Base-by-base conservation (phyloP, 108 stramenopile species). In the Cyclotella baltica region DNA sequence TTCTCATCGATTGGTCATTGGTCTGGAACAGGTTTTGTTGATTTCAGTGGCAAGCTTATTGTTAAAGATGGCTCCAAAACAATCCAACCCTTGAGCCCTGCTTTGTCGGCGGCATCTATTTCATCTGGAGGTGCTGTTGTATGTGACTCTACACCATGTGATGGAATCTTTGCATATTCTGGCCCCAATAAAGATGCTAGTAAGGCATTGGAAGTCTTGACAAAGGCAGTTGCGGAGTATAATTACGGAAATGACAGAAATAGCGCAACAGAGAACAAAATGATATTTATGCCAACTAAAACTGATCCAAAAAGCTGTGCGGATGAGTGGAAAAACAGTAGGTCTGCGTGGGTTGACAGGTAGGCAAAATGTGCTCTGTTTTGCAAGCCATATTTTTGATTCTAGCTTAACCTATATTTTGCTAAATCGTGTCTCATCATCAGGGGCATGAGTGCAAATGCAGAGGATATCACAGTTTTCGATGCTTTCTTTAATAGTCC, bases 31-130 rank as follows among this genome's bases (percentile, higher is more conserved):
- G 69, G 76, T 3, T 35, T 77, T 6, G 55, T 77, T 10, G 76
- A 77, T 61, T 77, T 77, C 48, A 71, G 70, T 19, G 76, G 76
- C 3, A 56, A 77, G 30, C 43, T 77, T 25, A 47, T 36, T 19
- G 27, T 74, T n/a, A 74, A 61, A 27, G 70, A 70, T 28, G 28
- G 37, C 43, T 67, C 22, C 5, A 4, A 55, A 55, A 55, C 53
- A 55, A 19, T 22, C 8, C 22, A 55, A 6, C 53, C 22, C 19
- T 23, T 55, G 5, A 55, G 18, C 19, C 22, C 53, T 55, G 18
- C 19, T 20, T 19, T 55, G 53, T 55, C 40, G 40, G 40, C 40
- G 13, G 40, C 8, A 13, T 43, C 40, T 8, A 11, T 43, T 8
- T 11, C 8, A 13, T 8, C 8, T 43, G 10, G 13, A 13, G 13